Evolutionary conservation across 768 basidiomycete genomes (phyloP), one percentile per base, ranked within the genome.

Genomic region (Pleurotus ostreatus): DNA sequence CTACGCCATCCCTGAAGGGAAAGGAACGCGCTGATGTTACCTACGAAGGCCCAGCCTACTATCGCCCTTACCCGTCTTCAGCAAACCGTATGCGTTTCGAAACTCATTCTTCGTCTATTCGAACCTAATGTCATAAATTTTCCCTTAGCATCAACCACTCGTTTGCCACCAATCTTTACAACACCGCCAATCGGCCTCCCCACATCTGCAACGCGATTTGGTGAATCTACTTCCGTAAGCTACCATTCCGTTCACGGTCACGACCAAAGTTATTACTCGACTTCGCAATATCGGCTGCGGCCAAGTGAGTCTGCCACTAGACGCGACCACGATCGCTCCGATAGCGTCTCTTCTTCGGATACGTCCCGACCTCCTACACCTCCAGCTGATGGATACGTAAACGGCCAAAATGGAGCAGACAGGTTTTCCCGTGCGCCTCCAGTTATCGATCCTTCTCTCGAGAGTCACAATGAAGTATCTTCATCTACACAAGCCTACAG

Each of bases 41-140:
- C 15, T 64, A 66, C 41, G 68, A 63, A 46, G 71, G 59, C 55
- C 69, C 72, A 16, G 56, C 62, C 25, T 56, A 66, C 15, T 62
- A 71, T 30, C 73, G 76, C 3, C 71, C 82, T 46, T 80, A 16
- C 82, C 79, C 60, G 88, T 65, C 80, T 84, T 37, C 80, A 79
- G 63, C 86, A 88, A 59, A 85, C 84, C 15, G 30, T 44, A 68
- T 65, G 18, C 74, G 77, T 51, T 77, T 34, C 11, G 4, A 30
- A 34, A 34, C 11, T 9, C 68, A 51, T 20, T 40, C 38, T 9
- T 47, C 40, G 13, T 55, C 46, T 49, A 7, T 7, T 38, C n/a
- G n/a, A 39, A 23, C 7, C 56, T 44, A 39, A 23, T 20, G 18
- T 45, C 44, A n/a, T 9, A 25, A 18, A 55, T n/a, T 26, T 45